Conservation (phyloP, 164 flowering plant species). For the Annona squamosa region DNA sequence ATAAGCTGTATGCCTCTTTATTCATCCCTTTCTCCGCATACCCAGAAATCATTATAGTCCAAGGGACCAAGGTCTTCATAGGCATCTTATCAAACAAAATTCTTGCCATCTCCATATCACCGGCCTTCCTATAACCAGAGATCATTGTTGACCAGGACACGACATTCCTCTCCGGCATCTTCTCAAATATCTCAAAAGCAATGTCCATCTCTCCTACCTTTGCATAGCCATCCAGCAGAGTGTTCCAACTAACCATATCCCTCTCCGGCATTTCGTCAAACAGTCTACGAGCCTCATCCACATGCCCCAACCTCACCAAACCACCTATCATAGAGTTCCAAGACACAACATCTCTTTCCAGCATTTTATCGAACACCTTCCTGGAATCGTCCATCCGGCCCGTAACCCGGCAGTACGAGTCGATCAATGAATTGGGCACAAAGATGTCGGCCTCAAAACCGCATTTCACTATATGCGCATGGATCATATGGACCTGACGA, state of each 20-base stretch:
- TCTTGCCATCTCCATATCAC: constrained; percentile 74
- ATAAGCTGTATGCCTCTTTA: constrained; percentile 50
- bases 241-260: constrained; percentile 79
- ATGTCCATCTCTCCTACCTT: constrained; percentile 56
- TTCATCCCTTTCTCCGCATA: constrained; percentile 66
- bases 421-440: constrained; percentile 68
- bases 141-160: constrained; percentile 87
- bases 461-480: constrained; percentile 47
- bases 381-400: constrained; percentile 39
- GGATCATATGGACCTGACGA: constrained; percentile 46
- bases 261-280: constrained; percentile 81
- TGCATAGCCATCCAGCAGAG: constrained; percentile 62
- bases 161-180: constrained; percentile 63
- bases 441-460: constrained; percentile 58
- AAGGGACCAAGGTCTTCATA: constrained; percentile 54
- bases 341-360: constrained; percentile 51
- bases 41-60: constrained; percentile 75
- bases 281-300: constrained; percentile 42
- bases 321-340: constrained; percentile 74
- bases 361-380: constrained; percentile 54
- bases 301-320: constrained; percentile 38
- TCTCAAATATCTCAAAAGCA: constrained; percentile 61
- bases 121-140: constrained; percentile 52
- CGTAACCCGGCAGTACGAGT: constrained; percentile 57
- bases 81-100: constrained; percentile 74